Base-by-base conservation (phyloP, 1,139 yeast genomes). In the Suhomyces ambrosiae region DNA sequence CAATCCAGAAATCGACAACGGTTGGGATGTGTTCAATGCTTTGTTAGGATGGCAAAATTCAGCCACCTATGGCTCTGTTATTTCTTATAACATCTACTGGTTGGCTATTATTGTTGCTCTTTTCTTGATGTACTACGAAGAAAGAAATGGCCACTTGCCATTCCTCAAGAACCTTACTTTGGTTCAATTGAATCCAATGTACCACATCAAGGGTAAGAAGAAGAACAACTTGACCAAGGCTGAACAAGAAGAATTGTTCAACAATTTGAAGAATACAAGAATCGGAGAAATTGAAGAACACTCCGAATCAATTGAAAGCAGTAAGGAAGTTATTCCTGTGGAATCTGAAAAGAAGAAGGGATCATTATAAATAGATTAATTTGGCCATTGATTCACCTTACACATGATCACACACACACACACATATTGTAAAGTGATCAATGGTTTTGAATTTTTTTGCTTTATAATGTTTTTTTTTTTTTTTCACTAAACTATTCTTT, bases 1-100 rank as follows among this genome's bases (percentile, higher is more conserved):
- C 67, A 88, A 88, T 60, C 96, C 97, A 13, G 81, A 84, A 49
- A 83, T 76, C 30, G 95, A 86, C 58, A 90, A 90, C 24, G 92
- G 95, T 46, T 90, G 96, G 96, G 88, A 87, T 83, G 74, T 90
- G 24, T 76, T 89, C 59, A 89, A 92, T 50, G 97, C 97, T n/a
- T 49, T 56, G 38, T 54, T 56, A 42, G 60, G 60, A 25, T 56
- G 61, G 61, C 60, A 57, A 41, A 57, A 57, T 44, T 52, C 60
- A 10, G 60, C 60, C 18, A 54, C 61, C 13, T 51, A 53, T 32
- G 61, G 59, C 11, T 53, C 59, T 5, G 58, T 56, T n/a, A 48
- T 56, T 25, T 53, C 60, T 9, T 56, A 56, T 48, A 55, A 54
- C 41, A 23, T 54, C 25, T 56, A 55, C 50, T 56, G 60, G 61